Evolutionary conservation across 352 stramenopile species (phyloP), one percentile per base, ranked within the genome.

Genomic region (Halophytophthora batemanensis): DNA sequence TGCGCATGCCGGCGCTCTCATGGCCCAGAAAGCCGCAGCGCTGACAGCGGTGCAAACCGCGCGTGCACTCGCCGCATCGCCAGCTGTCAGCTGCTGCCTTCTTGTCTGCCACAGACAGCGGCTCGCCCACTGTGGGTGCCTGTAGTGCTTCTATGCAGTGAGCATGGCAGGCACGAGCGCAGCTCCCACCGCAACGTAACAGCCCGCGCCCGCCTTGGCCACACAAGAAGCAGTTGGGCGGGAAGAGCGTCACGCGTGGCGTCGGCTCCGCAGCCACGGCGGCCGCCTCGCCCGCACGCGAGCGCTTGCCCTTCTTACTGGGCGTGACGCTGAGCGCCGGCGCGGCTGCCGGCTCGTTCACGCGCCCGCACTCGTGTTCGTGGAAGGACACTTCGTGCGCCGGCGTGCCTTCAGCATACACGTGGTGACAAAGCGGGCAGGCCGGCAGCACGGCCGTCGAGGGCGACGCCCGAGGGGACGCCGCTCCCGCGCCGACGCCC

Each of bases 11-110:
- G 28, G 82, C 64, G 42, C 49, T 52, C 36, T 80, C 69, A 52
- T 86, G 66, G 45, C 79, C 82, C n/a, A 93, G 45, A 34, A 90
- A 88, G 21, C 78, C 82, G 50, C 82, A 93, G 15, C 63, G n/a
- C 31, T 73, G 61, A 44, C 82, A 93, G 25, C 58, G 52, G 48
- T 89, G 78, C 15, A 93, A 41, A 0, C 59, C 64, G 11, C 82
- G 73, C 28, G 60, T 50, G 47, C 82, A 93, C 37, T 93, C 75
- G 29, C 69, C 78, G 43, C 82, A 93, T 42, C 67, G 68, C 82
- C 82, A 93, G 19, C 53, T 21, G 37, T 78, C 61, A 18, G 60
- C 59, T 22, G 53, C 62, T 19, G 59, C 46, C 28, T 70, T 75
- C 31, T 65, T 61, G 34, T 73, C 70, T 17, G 53, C 54, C 14